These are phyloP conservation scores for Cercophora scortea DNA, from an alignment of 495 filamentous ascomycete genomes.

Conservation along the genomic window DNA sequence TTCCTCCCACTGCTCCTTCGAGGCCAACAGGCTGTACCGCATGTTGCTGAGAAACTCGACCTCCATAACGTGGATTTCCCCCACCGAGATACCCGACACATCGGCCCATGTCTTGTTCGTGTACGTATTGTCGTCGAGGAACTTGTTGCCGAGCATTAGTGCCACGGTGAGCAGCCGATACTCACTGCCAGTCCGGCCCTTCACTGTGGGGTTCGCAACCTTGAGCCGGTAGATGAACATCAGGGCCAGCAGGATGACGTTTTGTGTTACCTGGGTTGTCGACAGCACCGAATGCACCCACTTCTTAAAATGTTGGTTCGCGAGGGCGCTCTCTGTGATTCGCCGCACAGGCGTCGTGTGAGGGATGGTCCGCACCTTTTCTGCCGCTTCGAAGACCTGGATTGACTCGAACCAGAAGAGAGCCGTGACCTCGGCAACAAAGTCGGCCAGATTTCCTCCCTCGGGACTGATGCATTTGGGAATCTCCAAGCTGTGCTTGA, in stretches of 20 bases:
- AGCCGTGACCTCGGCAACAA: conserved; percentile 89
- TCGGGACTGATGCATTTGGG: conserved; percentile 65
- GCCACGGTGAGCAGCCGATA: conserved; percentile 93
- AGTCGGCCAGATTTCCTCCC: conserved; percentile 68
- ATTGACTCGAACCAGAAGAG: conserved; percentile 98
- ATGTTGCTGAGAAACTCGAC: conserved; percentile 99
- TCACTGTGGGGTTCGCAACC: conserved; percentile 75
- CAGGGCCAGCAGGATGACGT: conserved; percentile 85
- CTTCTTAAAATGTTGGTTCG: conserved; percentile 74
- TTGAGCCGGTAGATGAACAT: conserved; percentile 93
- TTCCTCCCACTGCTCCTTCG: conserved; percentile 70
- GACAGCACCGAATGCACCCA: conserved; percentile 88
- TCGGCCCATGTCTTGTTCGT: conserved; percentile 99
- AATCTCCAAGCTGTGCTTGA: conserved; percentile 58
- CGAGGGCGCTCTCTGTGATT: conserved; percentile 65
- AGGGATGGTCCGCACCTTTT: conserved; percentile 48
- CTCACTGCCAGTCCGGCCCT: conserved; percentile 88
- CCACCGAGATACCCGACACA: conserved; percentile 88
- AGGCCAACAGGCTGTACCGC: conserved; percentile 84
- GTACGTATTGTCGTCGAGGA: conserved; percentile 97
- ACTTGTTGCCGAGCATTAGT: conserved; percentile 98
- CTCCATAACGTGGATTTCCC: conserved; percentile 98
- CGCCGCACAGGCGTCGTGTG: conserved; percentile 34
- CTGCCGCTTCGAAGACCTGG: conserved; percentile 62
- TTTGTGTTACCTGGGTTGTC: conserved; percentile 94